These are phyloP conservation scores for Rhizoclosmatium hyalinum DNA, from an alignment of 371 early-diverging fungal genomes.

Conservation along the genomic window DNA sequence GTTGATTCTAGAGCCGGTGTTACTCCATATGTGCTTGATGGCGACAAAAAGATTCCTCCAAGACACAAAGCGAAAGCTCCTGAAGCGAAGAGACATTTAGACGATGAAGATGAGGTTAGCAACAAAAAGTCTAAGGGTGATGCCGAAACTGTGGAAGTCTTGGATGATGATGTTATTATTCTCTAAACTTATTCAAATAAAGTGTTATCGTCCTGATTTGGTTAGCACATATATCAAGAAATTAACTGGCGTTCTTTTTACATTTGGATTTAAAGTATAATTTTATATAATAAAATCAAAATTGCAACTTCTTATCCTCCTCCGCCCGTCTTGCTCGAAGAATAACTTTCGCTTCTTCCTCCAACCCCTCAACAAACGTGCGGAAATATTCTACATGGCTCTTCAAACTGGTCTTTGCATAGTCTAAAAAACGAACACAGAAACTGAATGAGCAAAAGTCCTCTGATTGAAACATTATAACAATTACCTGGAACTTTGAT, in stretches of 20 bases:
- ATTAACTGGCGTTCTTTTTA: no score
- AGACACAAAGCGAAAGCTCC: background rate
- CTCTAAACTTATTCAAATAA: constrained; percentile 11
- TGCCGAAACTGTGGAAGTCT: background rate
- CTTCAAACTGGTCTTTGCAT: constrained; percentile 67
- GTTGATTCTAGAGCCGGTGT: background rate
- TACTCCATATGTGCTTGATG: background rate
- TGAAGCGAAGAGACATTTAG: background rate
- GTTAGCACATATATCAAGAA: background rate
- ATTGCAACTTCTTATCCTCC: constrained; percentile 39
- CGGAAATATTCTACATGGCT: constrained; percentile 73
- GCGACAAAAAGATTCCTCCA: constrained; percentile 21
- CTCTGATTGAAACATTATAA: no score
- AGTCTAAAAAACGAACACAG: constrained; percentile 43
- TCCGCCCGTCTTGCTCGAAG: constrained; percentile 34
- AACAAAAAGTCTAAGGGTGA: constrained; percentile 11
- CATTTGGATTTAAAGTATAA: no score
- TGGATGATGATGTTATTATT: constrained; percentile 25
- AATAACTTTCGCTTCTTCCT: constrained; percentile 44
- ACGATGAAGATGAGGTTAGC: background rate
- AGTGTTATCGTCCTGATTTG: background rate
- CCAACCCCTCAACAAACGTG: constrained; percentile 66
- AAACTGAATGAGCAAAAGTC: background rate
- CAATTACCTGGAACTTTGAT: background rate
- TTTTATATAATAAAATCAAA: constrained; percentile 17